Percentiles rank a stretch among this genome's conserved stretches.
Evolutionary conservation across 257 asterid species (phyloP).

Genomic region (Nicotiana attenuata): DNA sequence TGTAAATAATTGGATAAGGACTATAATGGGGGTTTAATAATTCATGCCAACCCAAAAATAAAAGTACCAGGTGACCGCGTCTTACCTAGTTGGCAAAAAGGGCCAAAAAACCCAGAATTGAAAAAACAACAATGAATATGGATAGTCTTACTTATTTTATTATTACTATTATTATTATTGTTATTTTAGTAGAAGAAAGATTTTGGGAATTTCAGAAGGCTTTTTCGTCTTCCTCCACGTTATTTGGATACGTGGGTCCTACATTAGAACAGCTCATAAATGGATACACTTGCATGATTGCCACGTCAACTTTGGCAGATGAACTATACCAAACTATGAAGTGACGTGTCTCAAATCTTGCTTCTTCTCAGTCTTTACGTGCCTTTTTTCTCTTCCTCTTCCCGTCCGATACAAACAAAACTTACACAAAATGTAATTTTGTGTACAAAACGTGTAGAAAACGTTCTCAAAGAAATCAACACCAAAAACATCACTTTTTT

Average conservation of each 20-base stretch:
- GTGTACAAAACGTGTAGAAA: background rate
- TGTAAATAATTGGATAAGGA: no score
- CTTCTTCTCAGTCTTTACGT: background rate
- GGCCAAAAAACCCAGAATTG: no score
- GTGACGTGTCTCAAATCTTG: slow-evolving; percentile 13
- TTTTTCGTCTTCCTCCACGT: background rate
- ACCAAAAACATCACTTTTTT: background rate
- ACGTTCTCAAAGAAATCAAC: background rate
- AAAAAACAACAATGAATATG: background rate
- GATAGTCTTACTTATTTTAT: background rate
- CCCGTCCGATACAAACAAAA: background rate
- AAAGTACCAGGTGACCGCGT: no score
- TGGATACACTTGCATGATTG: slow-evolving; percentile 15
- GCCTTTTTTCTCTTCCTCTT: background rate
- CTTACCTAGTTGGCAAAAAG: no score
- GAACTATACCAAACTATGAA: background rate
- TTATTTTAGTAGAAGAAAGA: no score
- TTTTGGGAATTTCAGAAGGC: background rate
- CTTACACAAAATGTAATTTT: background rate
- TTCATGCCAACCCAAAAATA: no score
- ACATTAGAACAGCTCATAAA: background rate
- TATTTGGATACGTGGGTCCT: background rate
- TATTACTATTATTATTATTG: no score
- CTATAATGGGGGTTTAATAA: no score
- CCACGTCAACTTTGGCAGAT: slow-evolving; percentile 30